Evolutionary conservation across 2,329 filamentous ascomycete genomes (phyloP), one percentile per base, ranked within the genome.

Genomic region (Aspergillus nomiae): DNA sequence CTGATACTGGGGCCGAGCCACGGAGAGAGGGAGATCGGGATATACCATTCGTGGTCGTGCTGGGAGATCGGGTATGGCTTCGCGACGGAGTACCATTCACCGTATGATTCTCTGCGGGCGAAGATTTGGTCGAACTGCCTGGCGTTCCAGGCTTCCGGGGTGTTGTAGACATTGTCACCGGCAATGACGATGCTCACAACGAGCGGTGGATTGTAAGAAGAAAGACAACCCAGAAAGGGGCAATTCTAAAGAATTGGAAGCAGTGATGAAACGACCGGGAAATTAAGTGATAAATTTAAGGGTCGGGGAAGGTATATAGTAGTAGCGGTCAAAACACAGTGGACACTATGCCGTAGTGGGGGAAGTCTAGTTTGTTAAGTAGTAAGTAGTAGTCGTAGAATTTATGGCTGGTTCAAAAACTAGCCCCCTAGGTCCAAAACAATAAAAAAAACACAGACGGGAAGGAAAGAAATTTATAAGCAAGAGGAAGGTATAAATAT

Each of bases 11-110:
- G 14, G 72, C 70, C 3, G 78, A 78, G 21, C 74, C 72, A 71
- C 91, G 87, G 65, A 87, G 81, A 16, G 91, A 92, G 65, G 89
- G 86, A 54, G 85, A 88, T 64, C 89, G 85, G 60, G 83, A 81
- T n/a, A 84, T 78, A 56, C 81, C 79, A 65, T 81, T 79, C 34
- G 79, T 72, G 36, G 82, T 76, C 19, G 83, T 77, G 64, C 84
- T 81, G 34, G 84, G 82, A 56, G 87, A 84, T 28, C 85, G 80
- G 48, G 76, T 71, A 69, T 77, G 72, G 58, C 71, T 73, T 70
- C 78, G 76, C 66, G 73, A 71, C 43, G 74, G 71, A 48, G 76
- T 68, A 60, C 77, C 77, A 62, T 77, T 77, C 58, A 65, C 68
- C 46, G 75, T 67, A 38, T 70, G 67, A 59, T 67, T 68, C 63